Conservation (phyloP, 2,329 filamentous ascomycete genomes). For the Diplodia mutila region DNA sequence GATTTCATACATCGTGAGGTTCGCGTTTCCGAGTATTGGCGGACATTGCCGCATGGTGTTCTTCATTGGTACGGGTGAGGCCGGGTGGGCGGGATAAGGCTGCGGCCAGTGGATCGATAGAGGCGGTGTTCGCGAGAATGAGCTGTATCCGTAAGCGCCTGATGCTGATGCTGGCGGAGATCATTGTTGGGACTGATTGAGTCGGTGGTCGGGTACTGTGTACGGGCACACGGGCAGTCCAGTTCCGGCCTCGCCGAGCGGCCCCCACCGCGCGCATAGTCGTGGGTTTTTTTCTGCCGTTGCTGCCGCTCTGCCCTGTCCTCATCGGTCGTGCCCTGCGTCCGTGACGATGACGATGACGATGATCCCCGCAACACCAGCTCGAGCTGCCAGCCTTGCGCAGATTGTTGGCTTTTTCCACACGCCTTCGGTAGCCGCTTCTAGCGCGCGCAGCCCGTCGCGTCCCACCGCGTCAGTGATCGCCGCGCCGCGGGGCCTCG, state of each 20-base stretch:
- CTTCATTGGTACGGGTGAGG: neutral
- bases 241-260: conserved; percentile 9
- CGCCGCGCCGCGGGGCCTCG: conserved; percentile 7
- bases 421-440: neutral
- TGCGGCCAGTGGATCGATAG: conserved; percentile 18
- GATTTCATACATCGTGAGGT: conserved; percentile 24
- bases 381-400: conserved; percentile 1
- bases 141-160: conserved; percentile 18
- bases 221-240: conserved; percentile 8
- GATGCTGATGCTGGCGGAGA: conserved; percentile 18
- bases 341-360: conserved; percentile 7
- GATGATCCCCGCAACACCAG: conserved; percentile 22
- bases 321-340: neutral
- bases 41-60: conserved; percentile 14
- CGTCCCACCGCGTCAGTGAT: neutral
- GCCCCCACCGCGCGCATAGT: neutral
- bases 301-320: neutral
- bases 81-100: neutral
- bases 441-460: neutral
- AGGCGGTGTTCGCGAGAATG: conserved; percentile 16
- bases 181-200: conserved; percentile 22
- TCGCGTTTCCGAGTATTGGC: conserved; percentile 6
- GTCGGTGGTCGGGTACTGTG: too few relatives aligned
- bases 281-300: conserved; percentile 9
- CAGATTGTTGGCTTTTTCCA: neutral